Evolutionary conservation across 2,329 filamentous ascomycete genomes (phyloP).

Genomic region (Metarhizium anisopliae): DNA sequence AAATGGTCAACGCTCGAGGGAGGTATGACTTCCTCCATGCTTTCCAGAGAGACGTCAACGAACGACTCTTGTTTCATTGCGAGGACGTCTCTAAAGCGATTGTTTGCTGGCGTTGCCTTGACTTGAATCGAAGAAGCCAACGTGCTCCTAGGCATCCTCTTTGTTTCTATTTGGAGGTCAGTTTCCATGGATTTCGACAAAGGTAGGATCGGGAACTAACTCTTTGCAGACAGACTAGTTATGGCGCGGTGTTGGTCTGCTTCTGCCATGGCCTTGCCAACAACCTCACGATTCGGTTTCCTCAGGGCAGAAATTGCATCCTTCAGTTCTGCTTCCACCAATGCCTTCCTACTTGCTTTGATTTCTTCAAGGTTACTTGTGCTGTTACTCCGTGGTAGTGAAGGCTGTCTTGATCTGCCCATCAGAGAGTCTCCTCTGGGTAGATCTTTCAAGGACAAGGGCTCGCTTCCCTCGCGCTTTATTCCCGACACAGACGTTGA

Average conservation of each 20-base stretch:
- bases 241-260: slow-evolving; percentile 53
- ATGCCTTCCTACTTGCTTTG: slow-evolving; percentile 56
- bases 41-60: slow-evolving; percentile 12
- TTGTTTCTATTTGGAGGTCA: slow-evolving; percentile 36
- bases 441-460: slow-evolving; percentile 39
- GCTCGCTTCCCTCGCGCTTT: slow-evolving; percentile 62
- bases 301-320: slow-evolving; percentile 66
- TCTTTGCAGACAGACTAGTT: slow-evolving; percentile 34
- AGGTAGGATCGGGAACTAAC: slow-evolving; percentile 28
- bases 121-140: slow-evolving; percentile 35
- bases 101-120: slow-evolving; percentile 49
- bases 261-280: slow-evolving; percentile 57
- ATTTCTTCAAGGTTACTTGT: slow-evolving; percentile 42
- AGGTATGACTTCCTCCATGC: slow-evolving; percentile 22
- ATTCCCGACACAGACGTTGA: slow-evolving; percentile 50
- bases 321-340: slow-evolving; percentile 60
- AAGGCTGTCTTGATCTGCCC: slow-evolving; percentile 30
- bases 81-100: slow-evolving; percentile 44
- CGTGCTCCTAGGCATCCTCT: slow-evolving; percentile 36
- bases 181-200: slow-evolving; percentile 4
- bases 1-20: slow-evolving; percentile 29
- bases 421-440: slow-evolving; percentile 30
- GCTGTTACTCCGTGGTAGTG: slow-evolving; percentile 33
- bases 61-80: slow-evolving; percentile 18
- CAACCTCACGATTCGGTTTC: slow-evolving; percentile 65